A percentile compares a stretch with the other conserved stretches of the same genome.
Conservation (phyloP, 768 basidiomycete species). For the Suillus clintonianus region DNA sequence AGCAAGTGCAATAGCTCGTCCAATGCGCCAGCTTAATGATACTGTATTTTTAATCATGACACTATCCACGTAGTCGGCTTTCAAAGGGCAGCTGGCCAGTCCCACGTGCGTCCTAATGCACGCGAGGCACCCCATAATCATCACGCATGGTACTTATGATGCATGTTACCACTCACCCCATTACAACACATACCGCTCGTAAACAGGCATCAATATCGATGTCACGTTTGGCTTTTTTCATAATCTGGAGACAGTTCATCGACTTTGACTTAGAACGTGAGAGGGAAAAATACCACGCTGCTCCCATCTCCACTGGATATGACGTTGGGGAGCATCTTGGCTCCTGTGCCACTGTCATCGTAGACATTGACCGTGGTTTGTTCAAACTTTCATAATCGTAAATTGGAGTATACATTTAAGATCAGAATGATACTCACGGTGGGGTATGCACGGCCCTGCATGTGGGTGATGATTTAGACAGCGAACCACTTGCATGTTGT, state of each 20-base stretch:
- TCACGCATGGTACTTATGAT: not conserved
- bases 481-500: not conserved
- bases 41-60: constrained; percentile 53
- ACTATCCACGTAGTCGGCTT: constrained; percentile 33
- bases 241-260: constrained; percentile 27
- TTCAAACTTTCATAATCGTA: constrained; percentile 21
- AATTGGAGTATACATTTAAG: constrained; percentile 8
- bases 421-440: constrained; percentile 20
- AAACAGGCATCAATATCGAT: constrained; percentile 45
- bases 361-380: constrained; percentile 35
- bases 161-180: constrained; percentile 38
- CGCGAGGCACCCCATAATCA: not conserved
- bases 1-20: constrained; percentile 55
- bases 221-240: constrained; percentile 47
- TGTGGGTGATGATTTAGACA: constrained; percentile 4
- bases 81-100: constrained; percentile 42
- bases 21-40: constrained; percentile 65
- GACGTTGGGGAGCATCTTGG: constrained; percentile 32
- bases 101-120: constrained; percentile 44
- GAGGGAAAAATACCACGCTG: constrained; percentile 25
- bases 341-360: constrained; percentile 25
- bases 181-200: constrained; percentile 50
- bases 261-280: not conserved
- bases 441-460: constrained; percentile 39
- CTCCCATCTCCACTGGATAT: constrained; percentile 42